Base-by-base conservation (phyloP, 106 monocot genomes). In the Platanthera zijinensis region DNA sequence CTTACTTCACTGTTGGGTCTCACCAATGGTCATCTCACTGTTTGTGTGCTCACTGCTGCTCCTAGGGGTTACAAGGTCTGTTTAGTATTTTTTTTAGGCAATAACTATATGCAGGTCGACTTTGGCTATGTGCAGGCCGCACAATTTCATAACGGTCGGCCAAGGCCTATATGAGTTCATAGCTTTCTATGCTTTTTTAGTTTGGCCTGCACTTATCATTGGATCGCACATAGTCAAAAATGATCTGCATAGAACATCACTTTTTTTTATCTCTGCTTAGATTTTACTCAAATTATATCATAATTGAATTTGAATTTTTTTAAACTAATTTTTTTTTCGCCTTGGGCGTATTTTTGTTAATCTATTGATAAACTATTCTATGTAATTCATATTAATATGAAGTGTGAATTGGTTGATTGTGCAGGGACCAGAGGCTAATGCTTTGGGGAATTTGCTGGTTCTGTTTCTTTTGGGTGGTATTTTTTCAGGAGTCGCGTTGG, bases 11-110 rank as follows among this genome's bases (percentile, higher is more conserved):
- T 89, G 3, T 72, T 89, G 57, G 89, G 86, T 62, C 15, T 89
- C 17, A 84, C 70, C 49, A 86, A 89, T 64, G 89, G 89, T 77
- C 76, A 89, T 78, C 84, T 89, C 19, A 89, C 89, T 10, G 86
- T 86, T 10, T 89, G 89, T 53, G 82, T 82, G 52, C 71, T 89
- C 1, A 82, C 82, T 59, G 82, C 68, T 9, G 89, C 86, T 18
- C 89, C 89, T 19, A 78, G 82, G 22, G 85, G 85, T 57, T 89
- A 89, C 85, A 89, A 81, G 88, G 88, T 89, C 39, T 39, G 39
- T 39, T 39, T 59, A 70, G 28, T 46, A 10, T 14, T 32, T 22
- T 22, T 25, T 25, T 25, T 25, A 25, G 25, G 25, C 25, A 25
- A 25, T 25, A 25, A 25, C 25, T 25, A 25, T 25, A 25, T 25